Conservation (phyloP, 2,329 filamentous ascomycete genomes). For the Xylariaceae sp. region DNA sequence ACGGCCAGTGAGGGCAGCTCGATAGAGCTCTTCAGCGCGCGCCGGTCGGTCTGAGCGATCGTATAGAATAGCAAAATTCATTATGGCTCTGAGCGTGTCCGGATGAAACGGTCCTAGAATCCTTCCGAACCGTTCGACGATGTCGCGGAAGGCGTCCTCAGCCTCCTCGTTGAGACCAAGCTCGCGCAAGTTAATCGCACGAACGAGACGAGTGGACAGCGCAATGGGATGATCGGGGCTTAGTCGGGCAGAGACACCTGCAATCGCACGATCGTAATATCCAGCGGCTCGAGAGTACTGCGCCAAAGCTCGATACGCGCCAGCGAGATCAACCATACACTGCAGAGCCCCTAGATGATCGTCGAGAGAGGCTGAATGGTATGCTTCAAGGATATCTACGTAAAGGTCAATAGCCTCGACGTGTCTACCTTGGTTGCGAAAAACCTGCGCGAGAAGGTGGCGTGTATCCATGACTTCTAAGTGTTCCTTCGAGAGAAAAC, state of each 20-base stretch:
- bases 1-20: neutral
- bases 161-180: constrained; percentile 5
- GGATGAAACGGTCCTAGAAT: constrained; percentile 4
- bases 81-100: constrained; percentile 10
- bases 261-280: constrained; percentile 11
- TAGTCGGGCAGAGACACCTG: neutral
- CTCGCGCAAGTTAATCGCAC: constrained; percentile 7
- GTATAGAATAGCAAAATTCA: constrained; percentile 13
- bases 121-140: constrained; percentile 7
- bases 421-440: constrained; percentile 8
- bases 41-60: neutral
- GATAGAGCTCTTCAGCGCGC: constrained; percentile 5
- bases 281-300: constrained; percentile 4
- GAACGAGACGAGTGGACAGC: constrained; percentile 4
- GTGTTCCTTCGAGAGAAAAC: neutral
- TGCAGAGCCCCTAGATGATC: constrained; percentile 9
- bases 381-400: neutral
- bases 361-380: constrained; percentile 6
- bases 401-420: constrained; percentile 2
- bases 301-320: constrained; percentile 10
- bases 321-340: constrained; percentile 13
- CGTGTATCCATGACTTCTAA: constrained; percentile 3
- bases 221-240: constrained; percentile 14
- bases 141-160: constrained; percentile 14
- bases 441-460: constrained; percentile 11